These are phyloP conservation scores for Malassezia arunalokei DNA, from an alignment of 1,284 basidiomycete genomes.

Conservation along the genomic window DNA sequence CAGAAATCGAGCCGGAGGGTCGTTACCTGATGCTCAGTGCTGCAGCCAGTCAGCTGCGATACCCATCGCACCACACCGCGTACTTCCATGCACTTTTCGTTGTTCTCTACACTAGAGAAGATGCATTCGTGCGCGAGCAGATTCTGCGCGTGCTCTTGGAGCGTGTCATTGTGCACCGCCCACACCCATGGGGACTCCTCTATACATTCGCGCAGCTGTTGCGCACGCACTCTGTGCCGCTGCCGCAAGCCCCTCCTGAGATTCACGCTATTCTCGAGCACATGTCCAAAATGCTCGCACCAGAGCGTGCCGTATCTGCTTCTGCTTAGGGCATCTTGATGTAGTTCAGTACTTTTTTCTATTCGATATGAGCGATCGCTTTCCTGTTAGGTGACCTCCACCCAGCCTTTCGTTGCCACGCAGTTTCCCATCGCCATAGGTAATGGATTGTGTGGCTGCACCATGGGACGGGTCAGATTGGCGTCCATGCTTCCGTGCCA, in stretches of 20 bases:
- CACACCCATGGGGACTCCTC: slow-evolving; percentile 92
- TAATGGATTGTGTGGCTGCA: background rate
- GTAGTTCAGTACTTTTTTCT: background rate
- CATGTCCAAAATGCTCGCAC: slow-evolving; percentile 24
- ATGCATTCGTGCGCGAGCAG: slow-evolving; percentile 69
- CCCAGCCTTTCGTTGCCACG: background rate
- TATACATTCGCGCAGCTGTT: slow-evolving; percentile 86
- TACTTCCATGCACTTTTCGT: slow-evolving; percentile 82
- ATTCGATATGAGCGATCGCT: background rate
- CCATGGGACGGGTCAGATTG: slow-evolving; percentile 4
- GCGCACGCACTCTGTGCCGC: slow-evolving; percentile 24
- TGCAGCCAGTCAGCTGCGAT: slow-evolving; percentile 78
- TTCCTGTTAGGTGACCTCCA: background rate
- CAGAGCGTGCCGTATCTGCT: background rate
- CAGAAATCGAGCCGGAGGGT: slow-evolving; percentile 82
- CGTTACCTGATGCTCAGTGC: slow-evolving; percentile 85
- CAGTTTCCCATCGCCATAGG: background rate
- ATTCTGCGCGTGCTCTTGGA: slow-evolving; percentile 83
- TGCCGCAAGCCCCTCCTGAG: slow-evolving; percentile 35
- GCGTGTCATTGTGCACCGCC: slow-evolving; percentile 79
- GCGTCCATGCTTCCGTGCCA: slow-evolving; percentile 5
- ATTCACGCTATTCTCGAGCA: slow-evolving; percentile 41
- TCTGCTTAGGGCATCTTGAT: background rate
- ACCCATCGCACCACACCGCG: slow-evolving; percentile 44
- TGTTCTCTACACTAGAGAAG: slow-evolving; percentile 65